A percentile compares a stretch with the other conserved stretches of the same genome.
Conservation (phyloP, 257 asterid genomes). For the Gentiana dahurica region DNA sequence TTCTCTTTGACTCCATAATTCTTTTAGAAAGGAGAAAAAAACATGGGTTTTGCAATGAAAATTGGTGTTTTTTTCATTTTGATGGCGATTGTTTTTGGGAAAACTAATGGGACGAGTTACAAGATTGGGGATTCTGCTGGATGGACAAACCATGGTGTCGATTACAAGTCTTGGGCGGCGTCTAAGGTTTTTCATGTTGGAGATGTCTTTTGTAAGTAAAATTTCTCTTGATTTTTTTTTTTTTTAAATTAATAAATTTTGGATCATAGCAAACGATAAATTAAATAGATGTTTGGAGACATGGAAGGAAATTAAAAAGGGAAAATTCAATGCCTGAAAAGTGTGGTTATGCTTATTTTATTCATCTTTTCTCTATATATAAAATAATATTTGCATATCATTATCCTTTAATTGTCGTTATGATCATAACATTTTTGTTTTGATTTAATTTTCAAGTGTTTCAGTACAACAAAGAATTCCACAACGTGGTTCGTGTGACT, state of each 20-base stretch:
- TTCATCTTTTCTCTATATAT: background rate
- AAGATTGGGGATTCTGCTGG: slow-evolving; percentile 38
- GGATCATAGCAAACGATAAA: no score
- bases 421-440: background rate
- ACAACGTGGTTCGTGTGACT: slow-evolving; percentile 40
- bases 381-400: background rate
- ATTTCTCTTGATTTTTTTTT: background rate
- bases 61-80: background rate
- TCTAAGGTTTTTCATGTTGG: slow-evolving; percentile 31
- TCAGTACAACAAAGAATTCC: slow-evolving; percentile 34
- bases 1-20: background rate
- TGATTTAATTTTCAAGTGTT: slow-evolving; percentile 23
- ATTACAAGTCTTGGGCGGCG: slow-evolving; percentile 46
- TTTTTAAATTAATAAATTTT: background rate
- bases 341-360: background rate
- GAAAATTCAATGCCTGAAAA: no score
- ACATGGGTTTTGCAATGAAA: slow-evolving; percentile 8
- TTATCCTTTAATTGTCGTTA: background rate
- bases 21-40: background rate
- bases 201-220: slow-evolving; percentile 30
- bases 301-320: no score
- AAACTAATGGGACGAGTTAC: slow-evolving; percentile 16
- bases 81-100: background rate
- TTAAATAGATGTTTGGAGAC: no score
- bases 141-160: slow-evolving; percentile 26